Evolutionary conservation across 192 early-diverging fungal species (phyloP).

Genomic region (Backusella luteola): DNA sequence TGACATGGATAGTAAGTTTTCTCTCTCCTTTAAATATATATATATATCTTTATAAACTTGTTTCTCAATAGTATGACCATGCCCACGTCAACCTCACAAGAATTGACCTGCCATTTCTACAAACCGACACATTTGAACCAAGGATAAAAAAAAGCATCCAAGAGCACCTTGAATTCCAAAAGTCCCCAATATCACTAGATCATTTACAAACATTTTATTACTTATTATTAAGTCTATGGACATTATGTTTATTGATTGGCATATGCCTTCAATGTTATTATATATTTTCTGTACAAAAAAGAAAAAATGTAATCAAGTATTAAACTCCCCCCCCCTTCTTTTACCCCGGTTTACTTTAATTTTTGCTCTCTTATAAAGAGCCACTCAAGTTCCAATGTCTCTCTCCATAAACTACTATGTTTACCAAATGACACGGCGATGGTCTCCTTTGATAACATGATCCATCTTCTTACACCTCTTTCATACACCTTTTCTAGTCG

Average conservation of each 20-base stretch:
- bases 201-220: not conserved
- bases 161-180: not conserved
- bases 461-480: slow-evolving; percentile 29
- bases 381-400: slow-evolving; percentile 33
- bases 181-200: not conserved
- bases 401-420: slow-evolving; percentile 29
- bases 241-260: slow-evolving; percentile 4
- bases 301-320: not conserved
- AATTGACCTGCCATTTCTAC: not conserved
- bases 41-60: not conserved
- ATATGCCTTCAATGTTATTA: slow-evolving; percentile 7
- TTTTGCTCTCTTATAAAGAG: slow-evolving; percentile 37
- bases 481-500: slow-evolving; percentile 25
- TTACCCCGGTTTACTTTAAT: slow-evolving; percentile 12
- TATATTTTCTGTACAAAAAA: not conserved
- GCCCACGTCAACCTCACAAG: slow-evolving; percentile 8
- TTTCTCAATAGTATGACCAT: not conserved
- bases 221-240: not conserved
- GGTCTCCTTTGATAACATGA: slow-evolving; percentile 24
- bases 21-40: not conserved
- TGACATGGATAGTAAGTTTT: slow-evolving; percentile 36
- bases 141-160: not conserved
- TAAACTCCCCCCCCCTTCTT: not conserved
- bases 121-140: not conserved
- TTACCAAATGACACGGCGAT: slow-evolving; percentile 20